Evolutionary conservation across 2,329 filamentous ascomycete species (phyloP).

Genomic region (Talaromyces sp.): DNA sequence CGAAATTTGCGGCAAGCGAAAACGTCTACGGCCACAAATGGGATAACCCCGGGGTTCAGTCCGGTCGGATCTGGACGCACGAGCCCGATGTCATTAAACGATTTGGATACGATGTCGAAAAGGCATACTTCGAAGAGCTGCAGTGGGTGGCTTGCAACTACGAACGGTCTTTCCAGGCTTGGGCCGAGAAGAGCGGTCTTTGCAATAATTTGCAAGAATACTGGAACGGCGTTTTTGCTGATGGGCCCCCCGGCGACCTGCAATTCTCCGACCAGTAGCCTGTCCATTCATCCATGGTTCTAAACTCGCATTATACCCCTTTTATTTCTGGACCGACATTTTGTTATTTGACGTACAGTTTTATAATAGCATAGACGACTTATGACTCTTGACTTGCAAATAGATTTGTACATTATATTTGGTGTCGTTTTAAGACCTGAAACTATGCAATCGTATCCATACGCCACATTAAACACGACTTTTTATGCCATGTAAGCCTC

Average conservation of each 20-base stretch:
- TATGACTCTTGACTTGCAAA: not conserved
- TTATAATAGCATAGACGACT: not conserved
- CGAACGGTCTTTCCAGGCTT: conserved; percentile 29
- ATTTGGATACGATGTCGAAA: conserved; percentile 37
- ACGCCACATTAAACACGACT: conserved; percentile 1
- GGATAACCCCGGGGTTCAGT: conserved; percentile 30
- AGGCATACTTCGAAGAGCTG: conserved; percentile 37
- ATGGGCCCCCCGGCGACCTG: conserved; percentile 27
- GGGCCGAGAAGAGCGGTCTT: conserved; percentile 20
- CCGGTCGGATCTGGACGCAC: conserved; percentile 31
- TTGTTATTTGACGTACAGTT: not conserved
- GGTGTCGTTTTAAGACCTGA: not conserved
- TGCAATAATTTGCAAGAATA: conserved; percentile 16
- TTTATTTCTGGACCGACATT: not conserved
- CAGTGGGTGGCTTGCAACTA: conserved; percentile 35
- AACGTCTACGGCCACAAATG: conserved; percentile 33
- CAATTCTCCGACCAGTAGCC: conserved; percentile 23
- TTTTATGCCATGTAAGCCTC: not conserved
- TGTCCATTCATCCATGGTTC: not conserved
- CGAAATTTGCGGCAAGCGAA: conserved; percentile 37
- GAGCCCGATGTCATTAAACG: conserved; percentile 26
- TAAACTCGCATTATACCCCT: not conserved
- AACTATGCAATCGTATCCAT: not conserved
- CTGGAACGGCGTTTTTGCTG: conserved; percentile 21
- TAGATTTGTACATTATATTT: conserved; percentile 5